Evolutionary conservation across 129 eudicot genomes (phyloP).

Genomic region (Dittrichia graveolens): DNA sequence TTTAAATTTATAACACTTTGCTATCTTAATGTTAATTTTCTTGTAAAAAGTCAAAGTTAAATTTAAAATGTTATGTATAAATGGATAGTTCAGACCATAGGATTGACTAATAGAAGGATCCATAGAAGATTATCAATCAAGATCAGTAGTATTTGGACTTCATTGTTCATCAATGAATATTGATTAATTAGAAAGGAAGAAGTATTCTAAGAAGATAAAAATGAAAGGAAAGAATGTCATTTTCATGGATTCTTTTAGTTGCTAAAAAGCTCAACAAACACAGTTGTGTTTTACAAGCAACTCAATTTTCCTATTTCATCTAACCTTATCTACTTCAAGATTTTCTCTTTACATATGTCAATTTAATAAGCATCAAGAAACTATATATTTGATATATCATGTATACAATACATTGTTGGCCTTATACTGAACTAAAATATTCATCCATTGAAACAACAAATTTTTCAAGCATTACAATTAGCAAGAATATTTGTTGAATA

Average conservation of each 20-base stretch:
- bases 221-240: slow-evolving; percentile 13
- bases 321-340: slow-evolving; percentile 30
- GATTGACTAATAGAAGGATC: no score
- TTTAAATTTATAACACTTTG: no score
- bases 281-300: slow-evolving; percentile 32
- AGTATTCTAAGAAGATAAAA: no score
- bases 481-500: background rate
- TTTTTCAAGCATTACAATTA: slow-evolving; percentile 7
- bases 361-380: background rate
- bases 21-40: no score
- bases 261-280: slow-evolving; percentile 33
- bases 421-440: background rate
- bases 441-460: background rate
- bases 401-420: slow-evolving; percentile 1
- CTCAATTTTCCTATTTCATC: slow-evolving; percentile 22
- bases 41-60: no score
- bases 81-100: no score
- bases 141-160: no score
- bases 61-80: no score
- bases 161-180: no score
- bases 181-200: no score
- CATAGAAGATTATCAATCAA: no score
- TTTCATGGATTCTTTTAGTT: slow-evolving; percentile 16
- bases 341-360: background rate
- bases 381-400: background rate